phyloP scores from a whole-genome alignment of 75 land plant genomes.

The Sequoia sempervirens region DNA sequence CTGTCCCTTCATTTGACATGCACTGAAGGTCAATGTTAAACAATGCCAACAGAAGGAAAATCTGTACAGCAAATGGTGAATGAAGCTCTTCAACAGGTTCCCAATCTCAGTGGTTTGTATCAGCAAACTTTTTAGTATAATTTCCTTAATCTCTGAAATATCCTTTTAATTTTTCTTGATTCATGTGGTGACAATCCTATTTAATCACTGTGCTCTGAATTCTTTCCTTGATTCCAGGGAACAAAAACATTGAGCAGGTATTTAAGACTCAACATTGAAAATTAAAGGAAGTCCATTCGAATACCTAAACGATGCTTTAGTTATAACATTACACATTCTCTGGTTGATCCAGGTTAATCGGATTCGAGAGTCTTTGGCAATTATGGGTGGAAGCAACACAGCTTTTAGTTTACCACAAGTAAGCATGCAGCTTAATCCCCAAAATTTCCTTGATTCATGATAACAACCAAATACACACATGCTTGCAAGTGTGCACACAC shows the following conservation, averaged over 20 bases:
- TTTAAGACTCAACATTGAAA: background rate
- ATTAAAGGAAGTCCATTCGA: background rate
- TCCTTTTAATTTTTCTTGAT: background rate
- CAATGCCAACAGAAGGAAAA: slow-evolving; percentile 61
- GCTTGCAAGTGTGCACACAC: background rate
- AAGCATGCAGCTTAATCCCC: background rate
- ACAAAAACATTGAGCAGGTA: slow-evolving; percentile 81
- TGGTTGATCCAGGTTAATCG: slow-evolving; percentile 60
- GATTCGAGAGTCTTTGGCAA: slow-evolving; percentile 70
- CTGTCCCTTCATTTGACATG: background rate
- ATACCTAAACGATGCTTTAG: background rate
- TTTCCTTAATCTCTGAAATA: slow-evolving; percentile 8
- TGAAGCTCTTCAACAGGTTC: slow-evolving; percentile 79
- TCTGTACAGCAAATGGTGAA: slow-evolving; percentile 82
- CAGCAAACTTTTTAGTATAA: background rate
- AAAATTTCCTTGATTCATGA: background rate
- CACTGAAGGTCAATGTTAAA: background rate
- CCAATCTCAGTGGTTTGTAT: slow-evolving; percentile 58
- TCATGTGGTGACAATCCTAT: background rate
- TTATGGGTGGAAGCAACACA: slow-evolving; percentile 83
- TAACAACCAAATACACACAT: background rate
- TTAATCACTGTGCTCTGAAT: slow-evolving; percentile 7
- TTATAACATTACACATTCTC: background rate
- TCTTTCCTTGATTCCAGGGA: slow-evolving; percentile 39
- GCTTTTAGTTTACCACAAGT: slow-evolving; percentile 92